Percentiles rank a stretch among this genome's conserved stretches.
These are phyloP conservation scores for Arachnomyces sp. DNA, from an alignment of 2,329 filamentous ascomycete genomes.

Conservation along the genomic window DNA sequence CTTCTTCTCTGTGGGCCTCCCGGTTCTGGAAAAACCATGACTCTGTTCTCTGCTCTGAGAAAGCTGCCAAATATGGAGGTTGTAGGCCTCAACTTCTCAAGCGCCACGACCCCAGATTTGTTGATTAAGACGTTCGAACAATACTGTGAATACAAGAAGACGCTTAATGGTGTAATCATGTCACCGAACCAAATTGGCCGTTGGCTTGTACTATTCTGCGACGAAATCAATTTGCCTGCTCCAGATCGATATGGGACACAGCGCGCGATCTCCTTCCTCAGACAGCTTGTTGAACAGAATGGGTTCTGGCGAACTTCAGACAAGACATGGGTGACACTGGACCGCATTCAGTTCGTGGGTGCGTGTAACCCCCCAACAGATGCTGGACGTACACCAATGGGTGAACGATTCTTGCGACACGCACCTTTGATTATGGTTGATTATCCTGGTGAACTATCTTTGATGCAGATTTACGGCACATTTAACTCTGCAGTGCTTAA, in stretches of 20 bases:
- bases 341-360: slow-evolving; percentile 97
- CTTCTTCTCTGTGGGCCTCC: slow-evolving; percentile 92
- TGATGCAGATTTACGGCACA: slow-evolving; percentile 96
- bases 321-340: slow-evolving; percentile 95
- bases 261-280: slow-evolving; percentile 91
- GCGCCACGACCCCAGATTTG: slow-evolving; percentile 92
- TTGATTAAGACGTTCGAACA: slow-evolving; percentile 99
- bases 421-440: slow-evolving; percentile 99
- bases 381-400: slow-evolving; percentile 90
- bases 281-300: slow-evolving; percentile 96
- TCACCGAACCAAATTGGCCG: slow-evolving; percentile 93
- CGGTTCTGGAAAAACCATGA: slow-evolving; percentile 99
- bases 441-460: slow-evolving; percentile 89
- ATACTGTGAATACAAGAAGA: slow-evolving; percentile 99
- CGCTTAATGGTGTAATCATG: slow-evolving; percentile 87
- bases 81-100: slow-evolving; percentile 98
- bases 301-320: slow-evolving; percentile 98
- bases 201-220: slow-evolving; percentile 98
- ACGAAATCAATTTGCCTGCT: slow-evolving; percentile 97
- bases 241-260: slow-evolving; percentile 98
- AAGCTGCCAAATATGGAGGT: slow-evolving; percentile 99
- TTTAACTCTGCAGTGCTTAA: slow-evolving; percentile 96
- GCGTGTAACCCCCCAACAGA: slow-evolving; percentile 98
- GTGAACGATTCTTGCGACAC: slow-evolving; percentile 86
- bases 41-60: slow-evolving; percentile 89